phyloP scores from a whole-genome alignment of 331 rosid species.

The Cucumis variabilis region DNA sequence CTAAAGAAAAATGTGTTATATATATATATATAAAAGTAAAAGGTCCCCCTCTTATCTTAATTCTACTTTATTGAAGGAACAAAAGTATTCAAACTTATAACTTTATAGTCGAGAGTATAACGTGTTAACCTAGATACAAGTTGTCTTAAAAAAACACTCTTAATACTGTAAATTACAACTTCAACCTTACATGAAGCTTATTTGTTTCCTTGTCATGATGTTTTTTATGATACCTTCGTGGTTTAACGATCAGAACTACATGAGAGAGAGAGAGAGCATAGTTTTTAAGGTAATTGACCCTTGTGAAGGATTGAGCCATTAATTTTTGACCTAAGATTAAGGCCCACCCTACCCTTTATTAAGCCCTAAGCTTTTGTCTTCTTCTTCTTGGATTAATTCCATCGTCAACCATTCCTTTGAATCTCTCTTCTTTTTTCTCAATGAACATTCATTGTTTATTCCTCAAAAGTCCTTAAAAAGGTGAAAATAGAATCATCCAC shows the following conservation, averaged over 20 bases:
- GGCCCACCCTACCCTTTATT: not conserved
- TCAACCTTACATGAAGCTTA: not conserved
- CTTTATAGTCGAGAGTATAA: not conserved
- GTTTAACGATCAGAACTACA: not conserved
- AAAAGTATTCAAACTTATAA: not conserved
- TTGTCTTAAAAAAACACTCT: not conserved
- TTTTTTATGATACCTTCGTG: not conserved
- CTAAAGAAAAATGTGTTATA: too few relatives aligned
- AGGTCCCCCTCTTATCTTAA: too few relatives aligned
- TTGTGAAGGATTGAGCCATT: not conserved
- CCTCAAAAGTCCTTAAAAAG: not conserved
- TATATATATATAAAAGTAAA: too few relatives aligned
- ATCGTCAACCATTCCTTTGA: conserved; percentile 17
- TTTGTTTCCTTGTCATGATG: too few relatives aligned
- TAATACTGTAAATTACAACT: too few relatives aligned
- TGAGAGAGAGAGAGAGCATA: not conserved
- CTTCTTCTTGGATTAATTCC: not conserved
- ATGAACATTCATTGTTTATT: not conserved
- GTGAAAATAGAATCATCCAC: not conserved
- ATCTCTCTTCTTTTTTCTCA: not conserved
- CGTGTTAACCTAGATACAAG: too few relatives aligned
- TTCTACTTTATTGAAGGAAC: too few relatives aligned
- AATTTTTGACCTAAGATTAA: not conserved
- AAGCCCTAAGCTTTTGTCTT: not conserved
- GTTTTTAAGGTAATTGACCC: not conserved